phyloP scores from a whole-genome alignment of 352 stramenopile genomes.

The Phytophthora citrophthora region DNA sequence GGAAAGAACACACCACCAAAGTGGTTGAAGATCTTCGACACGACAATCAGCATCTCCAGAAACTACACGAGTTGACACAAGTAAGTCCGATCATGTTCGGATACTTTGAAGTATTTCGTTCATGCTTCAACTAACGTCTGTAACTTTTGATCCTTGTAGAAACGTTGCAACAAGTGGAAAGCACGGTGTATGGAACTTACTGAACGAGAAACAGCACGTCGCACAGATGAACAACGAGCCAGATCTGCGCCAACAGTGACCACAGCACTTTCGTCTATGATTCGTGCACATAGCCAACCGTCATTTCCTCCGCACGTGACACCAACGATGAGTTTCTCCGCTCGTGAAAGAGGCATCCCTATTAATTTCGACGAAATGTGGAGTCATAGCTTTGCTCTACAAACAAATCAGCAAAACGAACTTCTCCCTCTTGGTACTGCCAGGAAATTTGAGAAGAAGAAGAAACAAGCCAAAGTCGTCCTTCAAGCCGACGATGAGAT shows the following conservation, averaged over 20 bases:
- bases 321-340: constrained; percentile 22
- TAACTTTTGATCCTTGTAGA: constrained; percentile 30
- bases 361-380: constrained; percentile 74
- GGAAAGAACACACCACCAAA: constrained; percentile 59
- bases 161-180: constrained; percentile 80
- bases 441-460: constrained; percentile 26
- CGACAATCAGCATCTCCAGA: constrained; percentile 66
- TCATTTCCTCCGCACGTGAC: constrained; percentile 14
- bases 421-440: background rate
- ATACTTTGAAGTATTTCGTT: background rate
- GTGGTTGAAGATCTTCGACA: constrained; percentile 63
- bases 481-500: constrained; percentile 12
- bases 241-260: constrained; percentile 37
- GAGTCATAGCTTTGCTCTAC: constrained; percentile 50
- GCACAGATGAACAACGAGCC: constrained; percentile 48
- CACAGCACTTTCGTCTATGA: constrained; percentile 36
- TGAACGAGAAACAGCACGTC: constrained; percentile 46
- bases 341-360: constrained; percentile 10
- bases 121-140: background rate
- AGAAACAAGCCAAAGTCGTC: constrained; percentile 19
- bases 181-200: constrained; percentile 55
- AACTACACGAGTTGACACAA: constrained; percentile 60
- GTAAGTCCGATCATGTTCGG: constrained; percentile 14
- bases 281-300: constrained; percentile 49
- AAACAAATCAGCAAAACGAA: constrained; percentile 27